phyloP scores from a whole-genome alignment of 495 filamentous ascomycete genomes.

The Talaromyces liani region DNA sequence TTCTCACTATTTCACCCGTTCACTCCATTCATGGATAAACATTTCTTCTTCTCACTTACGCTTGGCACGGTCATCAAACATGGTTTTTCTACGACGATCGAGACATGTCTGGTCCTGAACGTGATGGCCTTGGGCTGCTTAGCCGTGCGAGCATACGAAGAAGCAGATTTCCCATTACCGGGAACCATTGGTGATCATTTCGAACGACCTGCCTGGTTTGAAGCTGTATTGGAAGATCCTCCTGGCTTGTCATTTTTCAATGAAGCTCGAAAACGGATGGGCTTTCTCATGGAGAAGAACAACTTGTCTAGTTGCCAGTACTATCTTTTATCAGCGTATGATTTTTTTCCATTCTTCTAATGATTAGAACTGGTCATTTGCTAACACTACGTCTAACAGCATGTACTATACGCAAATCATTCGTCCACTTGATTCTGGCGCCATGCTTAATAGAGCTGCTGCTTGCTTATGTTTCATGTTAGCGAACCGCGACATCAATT shows the following conservation, averaged over 20 bases:
- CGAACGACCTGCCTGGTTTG: constrained; percentile 37
- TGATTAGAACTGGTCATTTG: background rate
- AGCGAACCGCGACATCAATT: constrained; percentile 39
- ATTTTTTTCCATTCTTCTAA: background rate
- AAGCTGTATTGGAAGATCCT: constrained; percentile 33
- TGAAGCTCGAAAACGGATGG: constrained; percentile 37
- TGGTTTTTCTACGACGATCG: constrained; percentile 35
- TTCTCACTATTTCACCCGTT: constrained; percentile 38
- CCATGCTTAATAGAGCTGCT: constrained; percentile 42
- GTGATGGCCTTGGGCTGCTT: constrained; percentile 39
- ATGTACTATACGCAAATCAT: constrained; percentile 39
- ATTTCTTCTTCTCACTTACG: constrained; percentile 38
- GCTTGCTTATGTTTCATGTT: constrained; percentile 40
- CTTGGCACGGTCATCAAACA: constrained; percentile 36
- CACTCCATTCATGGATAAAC: constrained; percentile 42
- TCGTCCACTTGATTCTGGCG: constrained; percentile 40
- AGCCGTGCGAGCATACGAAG: constrained; percentile 34
- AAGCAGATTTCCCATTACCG: constrained; percentile 38
- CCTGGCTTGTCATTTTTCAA: constrained; percentile 40
- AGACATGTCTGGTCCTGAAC: constrained; percentile 37
- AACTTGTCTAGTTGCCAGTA: constrained; percentile 42
- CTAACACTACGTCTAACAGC: constrained; percentile 14
- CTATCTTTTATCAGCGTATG: constrained; percentile 38
- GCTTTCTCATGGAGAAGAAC: constrained; percentile 41
- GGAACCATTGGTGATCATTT: constrained; percentile 28